Percentiles rank a stretch among this genome's conserved stretches.
These are phyloP conservation scores for Sclerotinia minor DNA, from an alignment of 2,329 filamentous ascomycete genomes.

Conservation along the genomic window DNA sequence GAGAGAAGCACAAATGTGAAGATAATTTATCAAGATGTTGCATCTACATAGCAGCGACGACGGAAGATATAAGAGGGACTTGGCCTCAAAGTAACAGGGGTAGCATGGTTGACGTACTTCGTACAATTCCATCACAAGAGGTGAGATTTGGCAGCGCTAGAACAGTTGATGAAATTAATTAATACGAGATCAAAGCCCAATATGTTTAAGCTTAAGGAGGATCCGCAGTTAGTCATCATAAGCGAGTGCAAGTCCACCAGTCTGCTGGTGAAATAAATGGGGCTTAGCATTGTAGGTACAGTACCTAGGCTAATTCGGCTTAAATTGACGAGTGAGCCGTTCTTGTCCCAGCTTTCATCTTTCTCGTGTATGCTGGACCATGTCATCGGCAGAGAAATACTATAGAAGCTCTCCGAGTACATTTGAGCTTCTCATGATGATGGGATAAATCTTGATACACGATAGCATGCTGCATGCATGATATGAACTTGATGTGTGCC, in stretches of 20 bases:
- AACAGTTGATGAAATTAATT: background rate
- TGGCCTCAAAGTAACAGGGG: background rate
- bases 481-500: too few relatives aligned
- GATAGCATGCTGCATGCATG: too few relatives aligned
- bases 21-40: background rate
- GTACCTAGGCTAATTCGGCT: background rate
- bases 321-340: too few relatives aligned
- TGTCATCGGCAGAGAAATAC: background rate
- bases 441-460: too few relatives aligned
- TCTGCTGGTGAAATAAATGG: background rate
- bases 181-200: slow-evolving; percentile 1
- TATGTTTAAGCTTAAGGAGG: slow-evolving; percentile 1
- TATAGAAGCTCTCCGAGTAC: background rate
- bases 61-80: background rate
- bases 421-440: background rate
- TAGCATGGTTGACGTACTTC: background rate
- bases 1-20: background rate
- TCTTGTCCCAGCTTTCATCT: too few relatives aligned
- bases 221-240: slow-evolving; percentile 1
- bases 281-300: background rate
- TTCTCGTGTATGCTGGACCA: background rate
- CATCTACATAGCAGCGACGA: background rate
- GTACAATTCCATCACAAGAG: background rate
- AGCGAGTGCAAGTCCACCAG: background rate
- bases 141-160: slow-evolving; percentile 1